phyloP scores from a whole-genome alignment of 2,329 filamentous ascomycete genomes.

The Coccinonectria pachysandricola region DNA sequence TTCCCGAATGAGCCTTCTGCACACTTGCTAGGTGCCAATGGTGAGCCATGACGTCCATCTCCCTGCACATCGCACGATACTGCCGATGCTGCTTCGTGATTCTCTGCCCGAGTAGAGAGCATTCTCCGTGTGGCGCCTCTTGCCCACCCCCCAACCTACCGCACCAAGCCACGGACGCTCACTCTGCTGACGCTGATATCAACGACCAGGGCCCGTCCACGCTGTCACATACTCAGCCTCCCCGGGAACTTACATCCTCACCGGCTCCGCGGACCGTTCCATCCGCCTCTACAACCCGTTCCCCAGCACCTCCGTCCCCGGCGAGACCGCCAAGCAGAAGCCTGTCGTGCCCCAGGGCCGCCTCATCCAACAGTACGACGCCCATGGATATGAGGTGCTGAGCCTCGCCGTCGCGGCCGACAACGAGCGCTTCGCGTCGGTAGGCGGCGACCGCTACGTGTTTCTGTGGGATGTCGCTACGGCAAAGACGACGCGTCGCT shows the following conservation, averaged over 20 bases:
- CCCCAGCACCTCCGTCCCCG: slow-evolving; percentile 32
- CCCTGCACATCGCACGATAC: too few species aligned
- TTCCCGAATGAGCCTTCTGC: slow-evolving; percentile 41
- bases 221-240: slow-evolving; percentile 62
- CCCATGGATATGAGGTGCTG: slow-evolving; percentile 87
- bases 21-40: slow-evolving; percentile 48
- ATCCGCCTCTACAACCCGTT: slow-evolving; percentile 79
- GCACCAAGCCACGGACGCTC: background rate
- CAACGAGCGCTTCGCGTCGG: slow-evolving; percentile 79
- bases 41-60: too few species aligned
- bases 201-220: slow-evolving; percentile 53
- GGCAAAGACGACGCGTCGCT: slow-evolving; percentile 66
- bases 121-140: too few species aligned
- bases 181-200: slow-evolving; percentile 6
- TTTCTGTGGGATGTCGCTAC: slow-evolving; percentile 92
- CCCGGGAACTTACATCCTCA: slow-evolving; percentile 69
- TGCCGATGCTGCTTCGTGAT: too few species aligned
- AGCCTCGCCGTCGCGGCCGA: slow-evolving; percentile 63
- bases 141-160: background rate
- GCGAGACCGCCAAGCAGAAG: slow-evolving; percentile 17
- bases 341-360: slow-evolving; percentile 34
- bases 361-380: slow-evolving; percentile 79
- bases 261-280: slow-evolving; percentile 73
- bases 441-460: slow-evolving; percentile 79
- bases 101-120: too few species aligned